Base-by-base conservation (phyloP, 1,284 basidiomycete species). In the Rhodotorula sp. region DNA sequence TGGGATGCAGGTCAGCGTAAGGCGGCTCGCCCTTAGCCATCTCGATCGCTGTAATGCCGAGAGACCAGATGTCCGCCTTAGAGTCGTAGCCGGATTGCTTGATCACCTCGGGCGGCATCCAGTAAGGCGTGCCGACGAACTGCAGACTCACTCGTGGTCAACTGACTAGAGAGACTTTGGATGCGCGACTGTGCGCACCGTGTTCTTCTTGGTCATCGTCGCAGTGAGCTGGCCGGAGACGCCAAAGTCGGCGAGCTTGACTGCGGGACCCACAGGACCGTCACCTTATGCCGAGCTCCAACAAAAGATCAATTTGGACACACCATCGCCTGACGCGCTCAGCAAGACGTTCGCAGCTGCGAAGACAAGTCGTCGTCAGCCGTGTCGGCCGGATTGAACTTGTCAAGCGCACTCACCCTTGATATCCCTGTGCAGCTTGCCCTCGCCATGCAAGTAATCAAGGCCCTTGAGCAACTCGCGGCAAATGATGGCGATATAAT, bases 61-160 rank as follows among this genome's bases (percentile, higher is more conserved):
- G 67, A 48, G 77, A 78, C 94, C 94, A 96, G 61, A 99, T 97
- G 80, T 99, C 95, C 18, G 95, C 95, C 79, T 97, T 98, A 81
- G 94, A 91, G 78, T 98, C 95, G 80, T 99, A 99, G 13, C 96
- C 96, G 71, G 92, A 95, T 82, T 99, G 95, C 81, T 98, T 98
- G 84, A 99, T 98, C 30, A 99, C 95, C 80, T 99, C 95, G 11
- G 95, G 95, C 30, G 92, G 94, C 95, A 99, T 99, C 94, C 94
- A 96, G 79, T 94, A 95, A 3, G 92, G 92, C 13, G 74, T 75
- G 8, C 74, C 74, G 59, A 75, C 74, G 40, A 73, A 69, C 61
- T 63, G 64, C 18, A 28, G 7, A 5, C 46, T 2, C 10, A 6
- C 6, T 1, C 1, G 22, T 13, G 13, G 28, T 16, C 48, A 50